phyloP scores from a whole-genome alignment of 768 basidiomycete species.

The Rhodotorula kratochvilovae region DNA sequence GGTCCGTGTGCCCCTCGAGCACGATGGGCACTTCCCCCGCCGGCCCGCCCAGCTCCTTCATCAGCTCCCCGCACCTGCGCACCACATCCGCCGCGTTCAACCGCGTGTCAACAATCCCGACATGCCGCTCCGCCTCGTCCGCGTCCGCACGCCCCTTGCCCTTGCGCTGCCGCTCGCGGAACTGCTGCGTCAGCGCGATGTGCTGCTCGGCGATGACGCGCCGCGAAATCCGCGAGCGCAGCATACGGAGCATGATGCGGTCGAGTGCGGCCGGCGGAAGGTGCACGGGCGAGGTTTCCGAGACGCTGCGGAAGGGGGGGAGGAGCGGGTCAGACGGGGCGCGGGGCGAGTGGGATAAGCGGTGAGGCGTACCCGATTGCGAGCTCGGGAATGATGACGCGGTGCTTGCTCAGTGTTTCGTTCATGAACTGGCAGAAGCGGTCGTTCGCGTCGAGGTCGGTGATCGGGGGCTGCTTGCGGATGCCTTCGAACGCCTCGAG shows the following conservation, averaged over 20 bases:
- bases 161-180: constrained; percentile 44
- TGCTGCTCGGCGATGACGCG: constrained; percentile 87
- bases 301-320: constrained; percentile 70
- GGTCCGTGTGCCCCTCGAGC: constrained; percentile 67
- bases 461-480: constrained; percentile 68
- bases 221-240: constrained; percentile 81
- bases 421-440: constrained; percentile 70
- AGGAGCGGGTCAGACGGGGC: neutral
- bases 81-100: constrained; percentile 67
- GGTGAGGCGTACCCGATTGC: neutral
- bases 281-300: constrained; percentile 76
- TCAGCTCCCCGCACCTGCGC: constrained; percentile 61
- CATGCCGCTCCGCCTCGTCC: constrained; percentile 49
- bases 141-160: constrained; percentile 53
- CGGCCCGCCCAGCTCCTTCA: constrained; percentile 49
- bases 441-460: constrained; percentile 67
- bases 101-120: constrained; percentile 78
- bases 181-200: constrained; percentile 67
- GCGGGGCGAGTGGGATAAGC: neutral
- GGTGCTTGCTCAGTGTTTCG: constrained; percentile 71
- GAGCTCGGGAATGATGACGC: constrained; percentile 43
- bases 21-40: constrained; percentile 55
- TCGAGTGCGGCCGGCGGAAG: constrained; percentile 73
- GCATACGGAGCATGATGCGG: constrained; percentile 84
- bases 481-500: constrained; percentile 48